Evolutionary conservation across 1,284 basidiomycete genomes (phyloP), one percentile per base, ranked within the genome.

Genomic region (Ustilago xerochloae): DNA sequence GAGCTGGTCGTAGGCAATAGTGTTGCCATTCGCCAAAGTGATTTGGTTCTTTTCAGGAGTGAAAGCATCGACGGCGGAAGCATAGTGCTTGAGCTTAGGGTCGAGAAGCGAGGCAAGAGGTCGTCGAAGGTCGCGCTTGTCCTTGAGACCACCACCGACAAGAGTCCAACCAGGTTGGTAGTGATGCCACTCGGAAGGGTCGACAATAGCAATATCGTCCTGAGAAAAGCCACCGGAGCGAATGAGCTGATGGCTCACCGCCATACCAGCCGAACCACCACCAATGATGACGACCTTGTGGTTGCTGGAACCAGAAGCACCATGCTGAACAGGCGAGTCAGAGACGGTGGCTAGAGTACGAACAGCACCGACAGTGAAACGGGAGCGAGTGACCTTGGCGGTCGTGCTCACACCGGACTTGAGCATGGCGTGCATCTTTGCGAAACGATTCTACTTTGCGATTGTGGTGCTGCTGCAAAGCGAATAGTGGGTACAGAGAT

Each of bases 1-100:
- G 26, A 99, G 88, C 47, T 89, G 88, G 75, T 97, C 95, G 85
- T 98, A 98, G 5, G 88, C 87, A 60, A 98, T 85, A 58, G 88
- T 89, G 59, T 73, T 60, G 30, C 94, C 94, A 36, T 88, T 86
- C 13, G 91, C 91, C 24, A 87, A 85, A 12, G 89, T 90, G 60
- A 98, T 86, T 49, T 90, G 89, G 71, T 93, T 94, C 13, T 88
- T 86, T 24, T 88, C 87, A 1, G 95, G 95, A 10, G 57, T 88
- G 84, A 97, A 94, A 0, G 89, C 83, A 59, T 89, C 85, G 61
- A 94, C 93, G 58, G 91, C 89, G 77, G 93, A 89, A 38, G 89
- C 84, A 76, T 95, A 90, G 80, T 91, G 90, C 10, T 88, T 87
- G 67, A 97, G 89, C 78, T 93, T 88, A 9, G 87, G 56, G 59